Base-by-base conservation (phyloP, 2,329 filamentous ascomycete genomes). In the Phialemoniopsis sp. region DNA sequence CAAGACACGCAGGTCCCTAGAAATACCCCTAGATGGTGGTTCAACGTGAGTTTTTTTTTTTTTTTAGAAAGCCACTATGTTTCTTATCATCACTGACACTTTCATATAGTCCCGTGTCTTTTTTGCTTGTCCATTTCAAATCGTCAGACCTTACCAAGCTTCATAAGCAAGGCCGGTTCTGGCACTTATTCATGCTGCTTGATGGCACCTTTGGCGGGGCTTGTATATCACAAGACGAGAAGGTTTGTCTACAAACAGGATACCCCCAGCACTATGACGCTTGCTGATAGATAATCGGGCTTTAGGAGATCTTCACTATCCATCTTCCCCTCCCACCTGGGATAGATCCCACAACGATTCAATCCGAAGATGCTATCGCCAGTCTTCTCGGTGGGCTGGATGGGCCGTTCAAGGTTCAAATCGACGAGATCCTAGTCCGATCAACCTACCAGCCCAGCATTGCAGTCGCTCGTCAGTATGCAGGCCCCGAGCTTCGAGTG, bases 401-500 rank as follows among this genome's bases (percentile, higher is more conserved):
- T 35, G 37, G 33, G 4, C 37, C 37, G 12, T 46, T 29, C 16
- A 13, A 14, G 4, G 34, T 55, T 21, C 41, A 36, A 13, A 46
- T 55, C 10, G 52, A 56, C 38, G 32, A 50, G 17, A 42, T 54
- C 4, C 45, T 55, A 2, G 51, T 54, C 2, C 33, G 44, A 4
- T 49, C 46, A 3, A 43, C 28, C 3, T 56, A 42, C 32, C 38
- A 47, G 4, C 52, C 49, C 3, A 53, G 39, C 18, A 52, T 54
- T 18, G 41, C 47, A 8, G 28, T 54, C 4, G 47, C 52, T 6
- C 36, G 41, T 7, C 36, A 29, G 2, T 38, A 34, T 26, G 19
- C 15, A 7, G 36, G 39, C 2, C 31, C 39, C 10, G 6, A 42
- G 5, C 61, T 64, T 4, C 59, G 66, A 5, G 55, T 66, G 2